phyloP scores from a whole-genome alignment of 345 rosid genomes.

The Garcia nutans region DNA sequence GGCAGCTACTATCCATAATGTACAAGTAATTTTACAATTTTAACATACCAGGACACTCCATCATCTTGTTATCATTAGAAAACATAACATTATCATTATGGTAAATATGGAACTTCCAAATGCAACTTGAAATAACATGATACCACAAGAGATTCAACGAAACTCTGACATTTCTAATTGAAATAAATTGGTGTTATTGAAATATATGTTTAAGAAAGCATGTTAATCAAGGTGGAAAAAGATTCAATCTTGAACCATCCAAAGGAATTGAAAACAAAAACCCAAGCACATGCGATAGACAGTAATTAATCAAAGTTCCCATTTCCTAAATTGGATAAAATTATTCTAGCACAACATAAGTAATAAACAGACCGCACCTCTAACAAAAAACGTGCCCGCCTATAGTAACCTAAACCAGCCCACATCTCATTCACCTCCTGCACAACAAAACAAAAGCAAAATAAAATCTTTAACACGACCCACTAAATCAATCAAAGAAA shows the following conservation, averaged over 20 bases:
- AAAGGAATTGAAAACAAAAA: background rate
- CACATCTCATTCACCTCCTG: conserved; percentile 98
- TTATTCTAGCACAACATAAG: background rate
- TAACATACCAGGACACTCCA: background rate
- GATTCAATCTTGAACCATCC: background rate
- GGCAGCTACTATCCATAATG: background rate
- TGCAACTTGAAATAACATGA: conserved; percentile 1
- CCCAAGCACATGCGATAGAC: background rate
- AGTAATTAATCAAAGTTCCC: background rate
- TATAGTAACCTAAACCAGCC: conserved; percentile 94
- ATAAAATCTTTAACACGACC: conserved; percentile 1
- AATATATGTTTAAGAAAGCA: too few relatives aligned
- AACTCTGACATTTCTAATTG: background rate
- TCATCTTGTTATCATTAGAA: background rate
- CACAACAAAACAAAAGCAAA: conserved; percentile 16
- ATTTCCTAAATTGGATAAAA: too few relatives aligned
- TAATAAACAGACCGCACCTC: conserved; percentile 49
- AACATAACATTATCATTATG: background rate
- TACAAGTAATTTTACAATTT: background rate
- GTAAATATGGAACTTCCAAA: background rate
- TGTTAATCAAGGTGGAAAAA: background rate
- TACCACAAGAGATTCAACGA: background rate
- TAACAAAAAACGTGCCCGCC: conserved; percentile 84
- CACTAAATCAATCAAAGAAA: background rate
- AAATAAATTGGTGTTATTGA: too few relatives aligned